Evolutionary conservation across 306 rosid species (phyloP), one percentile per base, ranked within the genome.

Genomic region (Medicago ruthenica): DNA sequence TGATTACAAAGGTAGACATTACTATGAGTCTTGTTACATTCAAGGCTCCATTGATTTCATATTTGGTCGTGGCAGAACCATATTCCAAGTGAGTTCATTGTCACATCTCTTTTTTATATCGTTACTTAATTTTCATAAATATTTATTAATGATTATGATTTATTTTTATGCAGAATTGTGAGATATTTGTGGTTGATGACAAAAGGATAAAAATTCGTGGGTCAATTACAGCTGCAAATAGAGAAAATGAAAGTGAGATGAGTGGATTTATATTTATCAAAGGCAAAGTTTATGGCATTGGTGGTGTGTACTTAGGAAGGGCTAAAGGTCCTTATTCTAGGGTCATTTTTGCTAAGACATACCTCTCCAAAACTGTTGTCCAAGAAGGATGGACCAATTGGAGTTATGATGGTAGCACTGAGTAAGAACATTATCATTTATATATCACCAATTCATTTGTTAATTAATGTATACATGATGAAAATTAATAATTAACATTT

Each of bases 21-120:
- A 95, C 76, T 95, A 88, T 15, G 91, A 89, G 8, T 66, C 63
- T 0, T 89, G 92, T 72, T 92, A 90, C 87, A 85, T 95, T 74
- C 92, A 85, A 88, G 92, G 97, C 60, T 95, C 97, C 4, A 88
- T 95, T 15, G 99, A 95, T 75, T 95, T 95, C 87, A 95, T 95
- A 77, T 95, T 95, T 81, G 97, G 97, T 41, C 96, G 93, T 14
- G 90, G 86, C 51, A 81, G 74, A 87, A 83, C 93, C 5, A 5
- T 84, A 55, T 95, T 83, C 71, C 86, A 85, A 5, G 97, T 88
- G 83, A 70, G 70, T 71, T 6, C 16, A 9, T 18, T 10, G 4
- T 45, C 40, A 24, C 13, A 3, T 59, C 9, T 6, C 6, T 13
- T 11, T 16, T 27, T 4, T 34, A 34, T 34, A 34, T 34, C 37